phyloP scores from a whole-genome alignment of 495 filamentous ascomycete genomes.

The Penicillium daleae region DNA sequence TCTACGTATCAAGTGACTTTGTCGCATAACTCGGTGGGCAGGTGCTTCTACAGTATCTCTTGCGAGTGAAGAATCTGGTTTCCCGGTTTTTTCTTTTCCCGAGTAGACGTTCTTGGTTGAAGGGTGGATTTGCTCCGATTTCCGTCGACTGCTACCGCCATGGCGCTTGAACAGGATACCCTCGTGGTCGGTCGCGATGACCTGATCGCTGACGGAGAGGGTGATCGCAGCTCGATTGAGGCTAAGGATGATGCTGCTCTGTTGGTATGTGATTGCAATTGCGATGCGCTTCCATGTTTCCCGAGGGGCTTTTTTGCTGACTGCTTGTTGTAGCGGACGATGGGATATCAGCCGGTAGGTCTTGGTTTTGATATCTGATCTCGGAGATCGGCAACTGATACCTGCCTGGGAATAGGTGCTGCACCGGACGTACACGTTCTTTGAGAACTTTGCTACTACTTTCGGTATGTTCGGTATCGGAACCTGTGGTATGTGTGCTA shows the following conservation, averaged over 20 bases:
- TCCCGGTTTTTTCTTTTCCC: background rate
- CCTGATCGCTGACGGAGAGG: conserved; percentile 30
- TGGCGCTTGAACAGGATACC: conserved; percentile 29
- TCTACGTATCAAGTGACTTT: background rate
- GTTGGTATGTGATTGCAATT: conserved; percentile 36
- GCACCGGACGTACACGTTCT: conserved; percentile 51
- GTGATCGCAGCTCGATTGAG: conserved; percentile 33
- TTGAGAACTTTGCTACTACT: conserved; percentile 60
- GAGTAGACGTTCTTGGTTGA: background rate
- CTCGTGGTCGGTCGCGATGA: conserved; percentile 33
- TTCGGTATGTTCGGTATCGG: conserved; percentile 45
- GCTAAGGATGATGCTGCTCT: conserved; percentile 49
- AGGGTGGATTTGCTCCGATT: too few relatives aligned
- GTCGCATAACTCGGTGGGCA: background rate
- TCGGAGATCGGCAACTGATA: conserved; percentile 2
- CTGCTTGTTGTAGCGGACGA: conserved; percentile 39
- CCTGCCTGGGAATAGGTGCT: conserved; percentile 38
- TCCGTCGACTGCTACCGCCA: too few relatives aligned
- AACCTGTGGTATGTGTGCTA: background rate
- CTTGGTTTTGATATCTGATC: conserved; percentile 10
- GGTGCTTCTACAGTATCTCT: background rate
- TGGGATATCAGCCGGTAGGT: conserved; percentile 56
- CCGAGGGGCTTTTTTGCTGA: conserved; percentile 18
- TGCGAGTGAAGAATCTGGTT: background rate
- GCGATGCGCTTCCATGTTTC: background rate